Conservation (phyloP, 257 asterid species). For the Lithospermum erythrorhizon region DNA sequence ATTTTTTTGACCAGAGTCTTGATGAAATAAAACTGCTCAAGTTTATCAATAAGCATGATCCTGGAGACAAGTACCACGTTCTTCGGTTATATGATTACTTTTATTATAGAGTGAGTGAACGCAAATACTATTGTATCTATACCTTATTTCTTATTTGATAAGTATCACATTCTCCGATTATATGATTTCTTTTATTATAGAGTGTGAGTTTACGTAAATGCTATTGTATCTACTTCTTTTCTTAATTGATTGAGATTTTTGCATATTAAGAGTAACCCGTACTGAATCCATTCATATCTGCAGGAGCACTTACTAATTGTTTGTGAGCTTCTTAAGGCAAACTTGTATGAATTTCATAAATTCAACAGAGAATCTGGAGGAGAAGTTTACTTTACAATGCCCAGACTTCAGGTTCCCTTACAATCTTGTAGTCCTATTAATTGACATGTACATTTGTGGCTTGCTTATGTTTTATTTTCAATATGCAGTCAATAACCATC, state of each 20-base stretch:
- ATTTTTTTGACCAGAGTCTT: constrained; percentile 96
- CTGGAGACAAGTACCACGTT: constrained; percentile 90
- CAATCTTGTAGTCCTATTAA: constrained; percentile 10
- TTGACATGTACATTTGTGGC: constrained; percentile 16
- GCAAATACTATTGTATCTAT: background rate
- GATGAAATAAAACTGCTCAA: constrained; percentile 99
- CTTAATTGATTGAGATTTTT: constrained; percentile 5
- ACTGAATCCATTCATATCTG: constrained; percentile 14
- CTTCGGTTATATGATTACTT: constrained; percentile 93
- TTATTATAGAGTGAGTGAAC: constrained; percentile 76
- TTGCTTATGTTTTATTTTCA: constrained; percentile 10
- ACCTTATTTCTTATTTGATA: constrained; percentile 25
- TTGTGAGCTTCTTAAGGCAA: constrained; percentile 95
- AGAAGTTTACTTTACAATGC: constrained; percentile 98
- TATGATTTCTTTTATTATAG: constrained; percentile 92
- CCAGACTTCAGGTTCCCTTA: constrained; percentile 81
- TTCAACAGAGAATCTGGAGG: constrained; percentile 99
- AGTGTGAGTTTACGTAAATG: constrained; percentile 52
- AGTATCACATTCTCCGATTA: constrained; percentile 80
- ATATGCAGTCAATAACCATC: constrained; percentile 80
- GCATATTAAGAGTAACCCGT: constrained; percentile 4
- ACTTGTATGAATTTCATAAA: constrained; percentile 90
- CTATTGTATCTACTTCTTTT: background rate
- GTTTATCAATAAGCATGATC: constrained; percentile 93
- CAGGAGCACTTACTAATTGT: constrained; percentile 97